Evolutionary conservation across 2,329 filamentous ascomycete species (phyloP).

Genomic region (Trichoderma hamatum): DNA sequence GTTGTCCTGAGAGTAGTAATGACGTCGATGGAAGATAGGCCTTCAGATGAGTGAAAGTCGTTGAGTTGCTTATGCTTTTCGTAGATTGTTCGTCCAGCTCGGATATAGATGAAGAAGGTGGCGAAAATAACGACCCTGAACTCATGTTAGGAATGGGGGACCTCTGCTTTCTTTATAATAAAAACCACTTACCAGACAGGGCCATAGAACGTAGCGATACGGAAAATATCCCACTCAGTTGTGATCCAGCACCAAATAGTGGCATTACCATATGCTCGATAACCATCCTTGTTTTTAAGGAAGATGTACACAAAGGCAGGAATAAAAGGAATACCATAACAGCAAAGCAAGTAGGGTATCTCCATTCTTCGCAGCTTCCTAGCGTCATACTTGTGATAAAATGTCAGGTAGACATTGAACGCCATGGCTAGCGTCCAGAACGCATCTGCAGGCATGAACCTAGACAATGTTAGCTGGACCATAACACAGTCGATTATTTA

Average conservation of each 20-base stretch:
- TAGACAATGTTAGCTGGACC: conserved; percentile 41
- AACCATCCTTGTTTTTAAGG: conserved; percentile 54
- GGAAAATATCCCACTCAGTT: conserved; percentile 67
- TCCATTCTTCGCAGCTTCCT: conserved; percentile 67
- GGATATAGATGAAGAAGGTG: conserved; percentile 67
- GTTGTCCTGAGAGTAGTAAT: conserved; percentile 59
- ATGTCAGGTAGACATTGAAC: conserved; percentile 79
- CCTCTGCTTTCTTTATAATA: background rate
- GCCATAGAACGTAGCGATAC: conserved; percentile 74
- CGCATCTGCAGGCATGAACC: conserved; percentile 77
- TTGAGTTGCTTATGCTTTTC: conserved; percentile 65
- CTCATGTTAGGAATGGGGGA: no score
- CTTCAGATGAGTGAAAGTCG: conserved; percentile 54
- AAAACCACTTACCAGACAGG: conserved; percentile 63
- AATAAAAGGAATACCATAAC: conserved; percentile 74
- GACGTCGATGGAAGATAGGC: conserved; percentile 48
- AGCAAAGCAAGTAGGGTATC: conserved; percentile 67
- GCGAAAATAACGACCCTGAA: conserved; percentile 61
- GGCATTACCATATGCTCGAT: conserved; percentile 71
- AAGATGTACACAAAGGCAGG: conserved; percentile 71
- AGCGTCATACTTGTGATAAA: conserved; percentile 73
- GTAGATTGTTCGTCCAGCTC: conserved; percentile 69
- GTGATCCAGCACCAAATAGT: conserved; percentile 82
- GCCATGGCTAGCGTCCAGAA: conserved; percentile 83
- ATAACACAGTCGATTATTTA: background rate